Evolutionary conservation across 371 early-diverging fungal species (phyloP).

Genomic region (Mycotypha africana): DNA sequence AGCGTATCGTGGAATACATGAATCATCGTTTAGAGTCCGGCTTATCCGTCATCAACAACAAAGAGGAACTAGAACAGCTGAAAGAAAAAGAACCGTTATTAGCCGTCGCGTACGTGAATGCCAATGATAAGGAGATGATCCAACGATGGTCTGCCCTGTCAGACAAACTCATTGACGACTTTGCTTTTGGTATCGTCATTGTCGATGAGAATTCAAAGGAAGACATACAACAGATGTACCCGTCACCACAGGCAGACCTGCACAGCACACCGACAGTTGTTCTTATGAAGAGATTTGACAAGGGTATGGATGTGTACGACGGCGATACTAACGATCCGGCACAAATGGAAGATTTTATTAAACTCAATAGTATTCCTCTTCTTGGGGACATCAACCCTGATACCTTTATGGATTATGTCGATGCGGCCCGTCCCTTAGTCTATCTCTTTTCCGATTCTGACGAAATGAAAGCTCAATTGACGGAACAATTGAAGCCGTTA

Average conservation of each 20-base stretch:
- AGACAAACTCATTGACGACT: constrained; percentile 63
- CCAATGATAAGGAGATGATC: constrained; percentile 48
- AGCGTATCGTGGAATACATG: constrained; percentile 76
- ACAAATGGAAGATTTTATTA: constrained; percentile 47
- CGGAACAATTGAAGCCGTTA: constrained; percentile 47
- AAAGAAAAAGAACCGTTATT: constrained; percentile 74
- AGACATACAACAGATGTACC: too few species aligned
- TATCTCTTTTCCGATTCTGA: constrained; percentile 70
- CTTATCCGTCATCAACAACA: constrained; percentile 30
- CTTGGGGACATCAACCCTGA: constrained; percentile 77
- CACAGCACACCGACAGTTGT: too few species aligned
- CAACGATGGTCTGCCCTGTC: constrained; percentile 55
- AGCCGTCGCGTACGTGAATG: constrained; percentile 70
- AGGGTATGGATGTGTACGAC: constrained; percentile 55
- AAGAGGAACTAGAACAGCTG: constrained; percentile 53
- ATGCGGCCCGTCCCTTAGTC: constrained; percentile 73
- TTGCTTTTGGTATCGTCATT: constrained; percentile 65
- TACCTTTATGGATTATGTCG: constrained; percentile 73
- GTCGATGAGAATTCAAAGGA: too few species aligned
- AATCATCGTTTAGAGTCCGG: constrained; percentile 32
- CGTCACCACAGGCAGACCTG: too few species aligned
- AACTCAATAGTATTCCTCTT: constrained; percentile 63
- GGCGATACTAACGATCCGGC: constrained; percentile 37
- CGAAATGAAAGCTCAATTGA: constrained; percentile 47
- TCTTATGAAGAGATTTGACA: constrained; percentile 62